Conservation (phyloP, 2,329 filamentous ascomycete genomes). For the Trichoderma hamatum region DNA sequence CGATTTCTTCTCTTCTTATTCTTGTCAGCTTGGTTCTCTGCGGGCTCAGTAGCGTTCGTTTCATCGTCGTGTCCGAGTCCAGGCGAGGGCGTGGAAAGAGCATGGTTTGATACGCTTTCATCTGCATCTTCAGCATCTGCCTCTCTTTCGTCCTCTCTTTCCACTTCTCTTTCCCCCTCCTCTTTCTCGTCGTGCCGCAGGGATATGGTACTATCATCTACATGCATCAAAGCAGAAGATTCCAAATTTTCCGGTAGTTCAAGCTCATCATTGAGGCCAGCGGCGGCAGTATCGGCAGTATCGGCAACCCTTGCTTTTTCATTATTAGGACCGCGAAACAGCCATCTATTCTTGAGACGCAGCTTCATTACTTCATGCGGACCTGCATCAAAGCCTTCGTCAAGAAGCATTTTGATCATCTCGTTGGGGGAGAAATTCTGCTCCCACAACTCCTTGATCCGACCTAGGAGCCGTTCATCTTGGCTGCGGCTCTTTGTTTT, state of each 20-base stretch:
- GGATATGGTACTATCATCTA: neutral
- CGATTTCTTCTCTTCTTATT: slow-evolving; percentile 70
- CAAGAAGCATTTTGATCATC: slow-evolving; percentile 71
- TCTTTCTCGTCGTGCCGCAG: neutral
- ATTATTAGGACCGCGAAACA: slow-evolving; percentile 64
- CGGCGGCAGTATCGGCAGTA: neutral
- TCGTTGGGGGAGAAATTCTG: slow-evolving; percentile 71
- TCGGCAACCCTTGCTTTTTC: slow-evolving; percentile 48
- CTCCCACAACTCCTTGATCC: slow-evolving; percentile 79
- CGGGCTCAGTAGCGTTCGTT: neutral
- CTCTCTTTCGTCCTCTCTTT: neutral
- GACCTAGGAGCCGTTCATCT: slow-evolving; percentile 65
- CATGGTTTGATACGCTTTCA: neutral
- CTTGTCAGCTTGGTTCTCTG: slow-evolving; percentile 28
- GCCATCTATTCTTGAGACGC: slow-evolving; percentile 68
- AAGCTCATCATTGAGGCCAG: slow-evolving; percentile 10
- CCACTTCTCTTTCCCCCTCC: neutral
- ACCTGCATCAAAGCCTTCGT: slow-evolving; percentile 72
- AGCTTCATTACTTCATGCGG: slow-evolving; percentile 71
- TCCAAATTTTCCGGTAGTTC: slow-evolving; percentile 30
- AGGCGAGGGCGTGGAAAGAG: neutral
- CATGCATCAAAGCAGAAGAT: slow-evolving; percentile 21
- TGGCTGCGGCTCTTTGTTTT: slow-evolving; percentile 74
- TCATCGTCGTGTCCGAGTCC: neutral
- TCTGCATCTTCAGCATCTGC: neutral